Evolutionary conservation across 2,329 filamentous ascomycete genomes (phyloP), one percentile per base, ranked within the genome.

Genomic region (Emmonsia crescens): DNA sequence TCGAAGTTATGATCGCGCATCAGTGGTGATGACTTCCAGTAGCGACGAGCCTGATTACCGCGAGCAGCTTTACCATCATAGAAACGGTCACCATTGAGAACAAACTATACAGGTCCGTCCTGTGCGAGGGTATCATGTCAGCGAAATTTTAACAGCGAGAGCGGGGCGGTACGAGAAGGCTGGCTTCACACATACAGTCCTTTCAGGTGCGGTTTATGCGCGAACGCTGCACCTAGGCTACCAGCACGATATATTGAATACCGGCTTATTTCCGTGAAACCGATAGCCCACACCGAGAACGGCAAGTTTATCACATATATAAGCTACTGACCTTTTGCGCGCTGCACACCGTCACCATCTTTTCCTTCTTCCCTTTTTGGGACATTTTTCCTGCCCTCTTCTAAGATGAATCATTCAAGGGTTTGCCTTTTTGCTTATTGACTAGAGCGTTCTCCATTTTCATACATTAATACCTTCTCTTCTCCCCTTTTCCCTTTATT

Each of bases 21-120:
- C 62, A 8, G 64, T 63, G 29, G 59, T 65, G 33, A 62, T 62
- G 51, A 65, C 64, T 9, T 61, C 64, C 14, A 64, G 62, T 44
- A 64, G 64, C 29, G 65, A 66, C 27, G 65, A 66, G 19, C 61
- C 63, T n/a, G 64, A 65, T 44, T 65, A 63, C 48, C 61, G 63
- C 24, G 64, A 64, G 42, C 64, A 66, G 40, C 63, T 65, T 59
- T 66, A 66, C 57, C 57, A 52, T 40, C 55, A 57, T 24, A 57
- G 40, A 16, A 38, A 29, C 16, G 36, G 19, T 57, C 55, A 57
- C 21, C 55, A 57, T 19, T 57, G 21, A 44, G 55, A 24, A 2
- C 3, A 1, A 29, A n/a, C n/a, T n/a, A 31, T 19, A 31, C 6
- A 5, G 3, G 9, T 19, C 55, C 40, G 36, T 29, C 8, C 55